These are phyloP conservation scores for Truncatella angustata DNA, from an alignment of 2,329 filamentous ascomycete species.

Conservation along the genomic window DNA sequence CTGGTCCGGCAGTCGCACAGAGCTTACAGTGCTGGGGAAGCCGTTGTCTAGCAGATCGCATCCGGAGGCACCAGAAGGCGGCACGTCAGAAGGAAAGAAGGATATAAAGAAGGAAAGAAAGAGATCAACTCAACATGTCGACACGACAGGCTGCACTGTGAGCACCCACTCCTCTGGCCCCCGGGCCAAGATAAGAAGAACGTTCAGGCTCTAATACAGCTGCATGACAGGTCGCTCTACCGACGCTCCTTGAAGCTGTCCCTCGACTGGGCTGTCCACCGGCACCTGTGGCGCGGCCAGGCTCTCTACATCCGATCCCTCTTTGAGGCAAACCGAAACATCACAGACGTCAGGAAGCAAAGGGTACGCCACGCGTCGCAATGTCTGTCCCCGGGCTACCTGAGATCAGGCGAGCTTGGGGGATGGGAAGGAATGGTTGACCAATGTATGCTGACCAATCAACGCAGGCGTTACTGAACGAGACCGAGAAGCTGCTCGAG, in stretches of 20 bases:
- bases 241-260: slow-evolving; percentile 89
- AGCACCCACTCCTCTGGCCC: slow-evolving; percentile 25
- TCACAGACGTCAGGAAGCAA: slow-evolving; percentile 82
- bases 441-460: not conserved
- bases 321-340: slow-evolving; percentile 88
- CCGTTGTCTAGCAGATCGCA: not conserved
- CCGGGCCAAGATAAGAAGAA: not conserved
- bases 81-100: too few relatives aligned
- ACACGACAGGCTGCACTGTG: slow-evolving; percentile 51
- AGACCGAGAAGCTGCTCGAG: slow-evolving; percentile 84
- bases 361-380: slow-evolving; percentile 55
- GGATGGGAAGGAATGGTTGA: not conserved
- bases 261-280: slow-evolving; percentile 92
- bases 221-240: slow-evolving; percentile 66
- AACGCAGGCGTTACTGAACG: slow-evolving; percentile 72
- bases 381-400: not conserved
- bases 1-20: not conserved
- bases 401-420: not conserved
- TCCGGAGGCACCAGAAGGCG: not conserved
- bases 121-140: slow-evolving; percentile 33
- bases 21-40: not conserved
- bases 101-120: not conserved
- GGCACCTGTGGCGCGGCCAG: slow-evolving; percentile 91
- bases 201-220: slow-evolving; percentile 15
- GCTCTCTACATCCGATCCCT: slow-evolving; percentile 92